Conservation (phyloP, 805 yeast species). For the Ascoidea asiatica region DNA sequence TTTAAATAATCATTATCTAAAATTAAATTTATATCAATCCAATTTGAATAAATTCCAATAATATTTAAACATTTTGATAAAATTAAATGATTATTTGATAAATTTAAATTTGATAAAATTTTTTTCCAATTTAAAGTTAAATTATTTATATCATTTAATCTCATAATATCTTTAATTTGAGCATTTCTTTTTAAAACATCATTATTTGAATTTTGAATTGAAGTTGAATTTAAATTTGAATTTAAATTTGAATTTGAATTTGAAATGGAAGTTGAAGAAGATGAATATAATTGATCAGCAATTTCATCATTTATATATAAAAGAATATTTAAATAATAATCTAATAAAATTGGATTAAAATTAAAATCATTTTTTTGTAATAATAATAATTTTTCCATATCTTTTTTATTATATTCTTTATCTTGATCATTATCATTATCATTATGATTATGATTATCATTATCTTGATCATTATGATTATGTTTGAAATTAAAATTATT, state of each 20-base stretch:
- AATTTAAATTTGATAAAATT: slow-evolving; percentile 27
- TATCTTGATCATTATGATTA: neutral
- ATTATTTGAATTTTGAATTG: slow-evolving; percentile 40
- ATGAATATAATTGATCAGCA: slow-evolving; percentile 39
- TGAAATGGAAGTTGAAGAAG: neutral
- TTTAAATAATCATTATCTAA: slow-evolving; percentile 45
- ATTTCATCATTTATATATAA: slow-evolving; percentile 41
- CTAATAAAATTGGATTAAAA: neutral
- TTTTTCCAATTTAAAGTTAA: slow-evolving; percentile 58
- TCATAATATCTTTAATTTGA: slow-evolving; percentile 65
- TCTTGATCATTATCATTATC: neutral
- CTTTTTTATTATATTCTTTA: too few species aligned
- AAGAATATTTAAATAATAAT: neutral
- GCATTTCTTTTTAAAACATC: slow-evolving; percentile 54
- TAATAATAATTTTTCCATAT: too few species aligned
- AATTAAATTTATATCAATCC: slow-evolving; percentile 80
- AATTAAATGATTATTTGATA: slow-evolving; percentile 26
- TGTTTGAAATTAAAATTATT: slow-evolving; percentile 6
- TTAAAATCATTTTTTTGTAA: neutral
- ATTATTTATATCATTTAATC: slow-evolving; percentile 59
- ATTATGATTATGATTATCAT: neutral
- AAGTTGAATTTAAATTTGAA: neutral
- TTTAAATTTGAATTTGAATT: too few species aligned
- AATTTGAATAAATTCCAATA: slow-evolving; percentile 78
- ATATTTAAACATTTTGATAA: slow-evolving; percentile 45